phyloP scores from a whole-genome alignment of 305 asterid genomes.

The Lippia alba region DNA sequence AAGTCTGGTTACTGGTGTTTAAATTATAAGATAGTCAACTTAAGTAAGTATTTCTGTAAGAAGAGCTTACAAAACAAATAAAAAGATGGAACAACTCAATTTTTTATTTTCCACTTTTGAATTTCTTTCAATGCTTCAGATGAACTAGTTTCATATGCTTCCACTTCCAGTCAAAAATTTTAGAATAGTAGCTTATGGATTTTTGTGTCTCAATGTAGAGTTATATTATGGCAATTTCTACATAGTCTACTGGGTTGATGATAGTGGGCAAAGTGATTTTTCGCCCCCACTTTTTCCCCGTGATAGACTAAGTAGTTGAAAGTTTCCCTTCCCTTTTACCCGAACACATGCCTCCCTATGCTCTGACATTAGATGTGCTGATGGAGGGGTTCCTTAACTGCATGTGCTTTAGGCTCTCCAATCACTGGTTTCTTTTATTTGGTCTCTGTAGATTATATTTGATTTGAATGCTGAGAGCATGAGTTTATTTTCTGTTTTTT shows the following conservation, averaged over 20 bases:
- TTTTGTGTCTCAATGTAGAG: neutral
- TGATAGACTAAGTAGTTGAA: neutral
- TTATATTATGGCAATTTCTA: conserved; percentile 3
- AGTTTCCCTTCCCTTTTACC: neutral
- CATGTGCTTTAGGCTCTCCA: neutral
- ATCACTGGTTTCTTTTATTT: conserved; percentile 1
- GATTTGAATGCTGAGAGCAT: conserved; percentile 24
- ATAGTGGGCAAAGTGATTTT: conserved; percentile 4
- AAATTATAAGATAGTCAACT: neutral
- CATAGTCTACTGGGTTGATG: conserved; percentile 18
- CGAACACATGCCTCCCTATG: neutral
- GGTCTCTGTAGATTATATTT: conserved; percentile 1
- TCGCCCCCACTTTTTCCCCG: neutral
- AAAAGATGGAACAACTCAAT: neutral
- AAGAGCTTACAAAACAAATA: conserved; percentile 20
- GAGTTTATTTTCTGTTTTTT: conserved; percentile 6
- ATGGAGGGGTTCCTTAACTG: neutral
- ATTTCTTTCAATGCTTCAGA: neutral
- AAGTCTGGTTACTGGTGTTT: conserved; percentile 20
- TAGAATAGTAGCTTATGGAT: too few relatives aligned
- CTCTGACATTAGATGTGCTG: conserved; percentile 2
- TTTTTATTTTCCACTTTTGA: neutral
- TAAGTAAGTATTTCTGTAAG: conserved; percentile 17
- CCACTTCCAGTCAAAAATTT: neutral
- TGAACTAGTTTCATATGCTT: neutral